Evolutionary conservation across 2,329 filamentous ascomycete genomes (phyloP).

Genomic region (Metarhizium anisopliae): DNA sequence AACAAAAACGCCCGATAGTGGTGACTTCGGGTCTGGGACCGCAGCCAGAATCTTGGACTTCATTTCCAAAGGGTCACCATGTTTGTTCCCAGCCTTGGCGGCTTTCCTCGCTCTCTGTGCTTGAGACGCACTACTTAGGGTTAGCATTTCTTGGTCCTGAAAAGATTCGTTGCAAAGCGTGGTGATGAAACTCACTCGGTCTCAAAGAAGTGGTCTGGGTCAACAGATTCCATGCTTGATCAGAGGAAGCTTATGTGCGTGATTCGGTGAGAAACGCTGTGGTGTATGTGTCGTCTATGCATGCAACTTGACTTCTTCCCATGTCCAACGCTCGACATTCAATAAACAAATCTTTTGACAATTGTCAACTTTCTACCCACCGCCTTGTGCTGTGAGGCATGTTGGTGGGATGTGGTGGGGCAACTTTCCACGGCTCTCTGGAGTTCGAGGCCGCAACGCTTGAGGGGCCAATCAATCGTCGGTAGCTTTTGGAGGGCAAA

Average conservation of each 20-base stretch:
- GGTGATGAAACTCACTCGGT: conserved; percentile 58
- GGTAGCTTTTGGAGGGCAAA: too few species aligned
- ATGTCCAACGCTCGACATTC: background rate
- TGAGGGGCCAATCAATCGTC: too few species aligned
- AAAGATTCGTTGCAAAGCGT: conserved; percentile 9
- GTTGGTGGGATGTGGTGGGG: background rate
- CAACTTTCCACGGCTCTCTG: too few species aligned
- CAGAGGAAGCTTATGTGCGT: background rate
- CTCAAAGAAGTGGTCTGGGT: conserved; percentile 83
- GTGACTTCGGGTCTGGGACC: conserved; percentile 54
- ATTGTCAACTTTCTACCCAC: too few species aligned
- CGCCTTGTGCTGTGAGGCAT: too few species aligned
- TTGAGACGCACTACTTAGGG: conserved; percentile 34
- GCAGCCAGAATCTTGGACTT: conserved; percentile 81
- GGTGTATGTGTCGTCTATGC: background rate
- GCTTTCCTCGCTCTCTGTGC: conserved; percentile 50
- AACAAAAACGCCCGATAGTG: conserved; percentile 56
- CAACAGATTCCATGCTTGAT: conserved; percentile 45
- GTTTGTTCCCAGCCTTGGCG: conserved; percentile 63
- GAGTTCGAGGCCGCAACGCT: too few species aligned
- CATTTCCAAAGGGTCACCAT: conserved; percentile 71
- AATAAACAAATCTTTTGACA: background rate
- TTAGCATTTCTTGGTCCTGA: background rate
- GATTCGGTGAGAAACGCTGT: background rate
- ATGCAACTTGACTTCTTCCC: background rate